These are phyloP conservation scores for Betula pendula DNA, from an alignment of 306 rosid species.

Conservation along the genomic window DNA sequence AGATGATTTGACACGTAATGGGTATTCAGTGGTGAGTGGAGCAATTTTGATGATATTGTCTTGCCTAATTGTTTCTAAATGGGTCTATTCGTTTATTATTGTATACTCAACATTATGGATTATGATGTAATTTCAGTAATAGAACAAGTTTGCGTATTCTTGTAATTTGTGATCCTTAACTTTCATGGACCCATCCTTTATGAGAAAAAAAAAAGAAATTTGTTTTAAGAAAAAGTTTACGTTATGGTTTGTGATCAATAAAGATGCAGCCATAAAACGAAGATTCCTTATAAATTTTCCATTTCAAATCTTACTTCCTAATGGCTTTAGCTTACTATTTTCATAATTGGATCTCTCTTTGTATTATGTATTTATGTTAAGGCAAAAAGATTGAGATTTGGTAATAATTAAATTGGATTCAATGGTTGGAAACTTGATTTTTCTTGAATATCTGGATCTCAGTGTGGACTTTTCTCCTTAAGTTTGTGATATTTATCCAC, in stretches of 20 bases:
- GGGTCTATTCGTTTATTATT: not conserved
- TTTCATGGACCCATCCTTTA: not conserved
- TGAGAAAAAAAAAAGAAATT: not conserved
- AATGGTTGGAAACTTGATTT: not conserved
- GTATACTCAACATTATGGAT: not conserved
- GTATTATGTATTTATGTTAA: not conserved
- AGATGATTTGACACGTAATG: conserved; percentile 81
- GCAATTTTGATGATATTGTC: conserved; percentile 16
- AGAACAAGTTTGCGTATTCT: not conserved
- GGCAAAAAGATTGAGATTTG: not conserved
- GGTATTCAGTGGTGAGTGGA: conserved; percentile 86
- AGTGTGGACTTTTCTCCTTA: not conserved
- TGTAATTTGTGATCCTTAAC: not conserved
- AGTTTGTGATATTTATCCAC: not conserved
- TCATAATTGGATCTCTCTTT: not conserved
- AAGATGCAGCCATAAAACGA: not conserved
- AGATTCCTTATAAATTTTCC: too few species aligned
- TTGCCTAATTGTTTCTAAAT: not conserved
- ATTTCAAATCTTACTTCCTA: not conserved
- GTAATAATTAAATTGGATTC: not conserved
- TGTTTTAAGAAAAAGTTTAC: not conserved
- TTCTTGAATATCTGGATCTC: not conserved
- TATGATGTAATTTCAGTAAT: not conserved
- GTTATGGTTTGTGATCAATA: not conserved
- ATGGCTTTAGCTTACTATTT: not conserved